Conservation (phyloP, 441 rosid genomes). For the Adansonia gregorii region DNA sequence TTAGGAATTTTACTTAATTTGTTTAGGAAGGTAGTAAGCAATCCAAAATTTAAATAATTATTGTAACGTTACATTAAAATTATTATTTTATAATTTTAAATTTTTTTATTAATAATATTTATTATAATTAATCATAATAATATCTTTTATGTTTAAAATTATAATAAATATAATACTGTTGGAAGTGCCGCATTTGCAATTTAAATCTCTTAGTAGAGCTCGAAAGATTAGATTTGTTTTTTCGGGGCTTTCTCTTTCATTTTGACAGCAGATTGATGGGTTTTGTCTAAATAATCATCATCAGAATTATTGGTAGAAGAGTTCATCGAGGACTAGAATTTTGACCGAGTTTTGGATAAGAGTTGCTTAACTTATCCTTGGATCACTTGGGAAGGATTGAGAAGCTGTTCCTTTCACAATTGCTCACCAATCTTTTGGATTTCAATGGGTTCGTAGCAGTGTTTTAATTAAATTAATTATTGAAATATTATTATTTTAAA, state of each 20-base stretch:
- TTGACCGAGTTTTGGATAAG: conserved; percentile 16
- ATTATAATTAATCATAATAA: too few species aligned
- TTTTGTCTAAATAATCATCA: background rate
- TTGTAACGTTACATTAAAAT: background rate
- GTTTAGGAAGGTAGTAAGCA: background rate
- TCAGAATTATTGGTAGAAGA: background rate
- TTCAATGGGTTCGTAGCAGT: background rate
- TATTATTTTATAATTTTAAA: background rate
- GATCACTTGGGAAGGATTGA: background rate
- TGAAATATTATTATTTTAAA: too few species aligned
- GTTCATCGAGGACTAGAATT: conserved; percentile 14
- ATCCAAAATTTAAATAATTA: background rate
- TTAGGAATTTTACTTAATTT: background rate
- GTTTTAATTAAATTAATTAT: too few species aligned
- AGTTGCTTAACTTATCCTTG: background rate
- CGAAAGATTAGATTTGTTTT: background rate
- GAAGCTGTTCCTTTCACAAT: conserved; percentile 8
- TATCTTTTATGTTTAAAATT: too few species aligned
- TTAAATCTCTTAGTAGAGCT: too few species aligned
- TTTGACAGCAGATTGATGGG: background rate
- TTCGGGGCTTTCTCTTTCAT: background rate
- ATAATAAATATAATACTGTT: too few species aligned
- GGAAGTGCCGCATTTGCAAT: too few species aligned
- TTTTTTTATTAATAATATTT: too few species aligned
- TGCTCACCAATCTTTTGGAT: background rate